Evolutionary conservation across 768 basidiomycete genomes (phyloP), one percentile per base, ranked within the genome.

Genomic region (Hygrophoropsis aurantiaca): DNA sequence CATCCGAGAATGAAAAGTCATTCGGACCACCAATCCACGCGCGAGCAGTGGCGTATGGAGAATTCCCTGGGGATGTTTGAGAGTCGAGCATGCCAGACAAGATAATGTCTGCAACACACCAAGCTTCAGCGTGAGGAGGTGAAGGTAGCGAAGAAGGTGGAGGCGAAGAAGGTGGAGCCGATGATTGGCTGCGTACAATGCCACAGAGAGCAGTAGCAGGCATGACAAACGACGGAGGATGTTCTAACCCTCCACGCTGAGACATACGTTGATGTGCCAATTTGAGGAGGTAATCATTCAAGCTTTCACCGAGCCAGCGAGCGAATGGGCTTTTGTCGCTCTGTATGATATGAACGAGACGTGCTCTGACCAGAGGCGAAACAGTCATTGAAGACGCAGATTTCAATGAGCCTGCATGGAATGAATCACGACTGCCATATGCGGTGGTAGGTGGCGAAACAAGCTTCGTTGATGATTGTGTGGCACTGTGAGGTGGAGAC

Each of bases 321-420:
- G 62, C 58, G 51, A 69, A 73, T 1, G 68, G 66, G 15, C 69
- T 53, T 24, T 70, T 62, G 26, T 72, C 58, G 55, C 57, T 64
- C 26, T 63, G 57, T n/a, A 73, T 56, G 24, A 69, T 56, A 43
- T 68, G 69, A 2, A 68, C 39, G 47, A 69, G 51, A 36, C 60
- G 68, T 7, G 66, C 49, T 13, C 58, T 52, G 19, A 39, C 36
- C 34, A 47, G 51, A 7, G 50, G 35, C 4, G 41, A 15, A 36
- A 40, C 21, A 24, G 30, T 35, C 37, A 11, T 40, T n/a, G 21
- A 40, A 38, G 24, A 32, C 23, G 40, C 40, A 20, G 40, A 20
- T 27, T 15, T 60, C 58, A 23, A 40, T 27, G 39, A 57, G 55
- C 39, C 49, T 41, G 26, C 37, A 36, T 6, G 56, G 54, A 30